These are phyloP conservation scores for Mercurialis annua DNA, from an alignment of 345 rosid species.

Conservation along the genomic window DNA sequence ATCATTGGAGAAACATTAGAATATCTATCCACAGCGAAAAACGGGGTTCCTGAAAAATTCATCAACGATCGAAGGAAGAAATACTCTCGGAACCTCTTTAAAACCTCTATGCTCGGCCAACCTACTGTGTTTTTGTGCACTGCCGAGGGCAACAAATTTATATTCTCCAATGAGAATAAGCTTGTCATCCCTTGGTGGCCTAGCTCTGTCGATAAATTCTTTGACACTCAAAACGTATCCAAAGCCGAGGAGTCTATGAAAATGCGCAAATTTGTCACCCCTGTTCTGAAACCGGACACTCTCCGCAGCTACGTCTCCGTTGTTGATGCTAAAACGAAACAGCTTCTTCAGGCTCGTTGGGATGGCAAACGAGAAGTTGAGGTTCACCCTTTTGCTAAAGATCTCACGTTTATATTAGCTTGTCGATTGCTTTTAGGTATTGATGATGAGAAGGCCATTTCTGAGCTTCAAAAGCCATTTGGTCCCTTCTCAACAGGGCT, in stretches of 20 bases:
- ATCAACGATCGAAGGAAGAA: constrained; percentile 11
- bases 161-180: constrained; percentile 8
- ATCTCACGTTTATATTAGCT: constrained; percentile 6
- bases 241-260: neutral
- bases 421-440: constrained; percentile 14
- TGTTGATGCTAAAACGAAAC: neutral
- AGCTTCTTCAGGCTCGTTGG: neutral
- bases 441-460: neutral
- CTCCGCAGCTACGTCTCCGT: neutral
- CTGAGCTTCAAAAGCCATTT: constrained; percentile 9
- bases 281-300: constrained; percentile 1
- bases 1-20: constrained; percentile 7
- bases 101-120: constrained; percentile 10
- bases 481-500: constrained; percentile 5
- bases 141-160: constrained; percentile 11
- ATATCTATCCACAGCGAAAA: neutral
- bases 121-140: constrained; percentile 3
- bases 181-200: constrained; percentile 11
- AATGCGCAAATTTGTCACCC: constrained; percentile 15
- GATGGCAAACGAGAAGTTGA: neutral
- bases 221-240: neutral
- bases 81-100: neutral
- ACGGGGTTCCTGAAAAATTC: constrained; percentile 8
- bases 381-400: constrained; percentile 14
- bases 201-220: constrained; percentile 11